These are phyloP conservation scores for Boletus reticuloceps DNA, from an alignment of 768 basidiomycete genomes.

Conservation along the genomic window DNA sequence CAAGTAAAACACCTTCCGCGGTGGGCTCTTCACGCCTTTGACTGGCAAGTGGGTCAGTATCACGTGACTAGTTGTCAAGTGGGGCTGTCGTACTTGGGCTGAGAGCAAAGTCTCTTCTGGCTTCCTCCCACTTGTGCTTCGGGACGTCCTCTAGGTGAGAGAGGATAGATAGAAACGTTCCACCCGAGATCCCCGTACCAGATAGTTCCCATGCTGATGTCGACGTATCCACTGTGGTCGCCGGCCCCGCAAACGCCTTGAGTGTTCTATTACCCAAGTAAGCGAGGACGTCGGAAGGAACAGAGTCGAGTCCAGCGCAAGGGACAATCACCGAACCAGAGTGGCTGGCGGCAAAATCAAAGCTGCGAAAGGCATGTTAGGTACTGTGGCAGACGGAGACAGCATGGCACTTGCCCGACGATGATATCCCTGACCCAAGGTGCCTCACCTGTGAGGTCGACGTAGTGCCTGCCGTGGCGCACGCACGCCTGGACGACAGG, in stretches of 20 bases:
- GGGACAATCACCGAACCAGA: slow-evolving; percentile 77
- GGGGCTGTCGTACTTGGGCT: slow-evolving; percentile 38
- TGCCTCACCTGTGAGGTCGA: slow-evolving; percentile 79
- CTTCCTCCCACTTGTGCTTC: slow-evolving; percentile 23
- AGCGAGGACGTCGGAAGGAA: slow-evolving; percentile 70
- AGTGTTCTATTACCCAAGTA: slow-evolving; percentile 71
- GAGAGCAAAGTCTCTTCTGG: slow-evolving; percentile 38
- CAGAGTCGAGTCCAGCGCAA: slow-evolving; percentile 72
- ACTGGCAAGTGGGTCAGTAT: slow-evolving; percentile 24
- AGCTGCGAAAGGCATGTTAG: slow-evolving; percentile 39
- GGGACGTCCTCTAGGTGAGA: slow-evolving; percentile 34
- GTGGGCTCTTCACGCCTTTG: slow-evolving; percentile 29
- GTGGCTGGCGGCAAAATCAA: slow-evolving; percentile 68
- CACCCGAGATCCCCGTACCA: slow-evolving; percentile 35
- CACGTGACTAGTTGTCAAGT: background rate
- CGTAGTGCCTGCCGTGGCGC: slow-evolving; percentile 72
- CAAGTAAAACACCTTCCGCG: slow-evolving; percentile 33
- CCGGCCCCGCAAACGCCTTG: slow-evolving; percentile 41
- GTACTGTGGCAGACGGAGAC: slow-evolving; percentile 1
- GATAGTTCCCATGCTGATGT: slow-evolving; percentile 44
- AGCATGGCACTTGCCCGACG: slow-evolving; percentile 40
- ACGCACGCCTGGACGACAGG: slow-evolving; percentile 80
- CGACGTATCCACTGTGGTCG: slow-evolving; percentile 49
- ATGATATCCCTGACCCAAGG: slow-evolving; percentile 67
- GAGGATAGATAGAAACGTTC: slow-evolving; percentile 38